Base-by-base conservation (phyloP, 1,284 basidiomycete genomes). In the Tetrapyrgos nigripes region DNA sequence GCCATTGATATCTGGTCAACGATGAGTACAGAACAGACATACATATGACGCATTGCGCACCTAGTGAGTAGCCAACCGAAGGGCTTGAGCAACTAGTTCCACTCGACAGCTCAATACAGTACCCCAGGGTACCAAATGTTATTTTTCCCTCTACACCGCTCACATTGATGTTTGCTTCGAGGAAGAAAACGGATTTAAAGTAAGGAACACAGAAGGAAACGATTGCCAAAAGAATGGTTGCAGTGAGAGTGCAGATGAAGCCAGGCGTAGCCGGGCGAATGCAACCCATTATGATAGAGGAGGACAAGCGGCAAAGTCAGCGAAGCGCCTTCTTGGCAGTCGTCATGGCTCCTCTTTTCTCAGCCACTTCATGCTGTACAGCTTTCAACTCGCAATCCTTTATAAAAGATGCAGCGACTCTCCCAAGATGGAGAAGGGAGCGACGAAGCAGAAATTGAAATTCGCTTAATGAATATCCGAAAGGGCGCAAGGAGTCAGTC, bases 171-270 rank as follows among this genome's bases (percentile, higher is more conserved):
- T 76, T 82, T 1, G 93, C 94, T 68, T 89, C 86, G 68, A 96
- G 86, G 73, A 96, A 96, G 76, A 84, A 94, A 37, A 96, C 75
- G 2, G 88, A 88, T 73, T 93, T 95, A 77, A 96, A 81, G 69
- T 87, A 84, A 0, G 94, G 94, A 6, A 94, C 92, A 62, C 88
- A 92, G 79, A 96, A 96, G 21, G 90, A 89, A 37, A 94, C 94
- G 47, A 95, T 72, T 8, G 88, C 91, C 50, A 97, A 85, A 44
- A 95, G 78, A 61, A 83, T 74, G 2, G 92, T 88, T 1, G 93
- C 92, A 33, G 81, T 73, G 56, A 93, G 82, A 21, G 91, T 94
- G 62, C 93, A 79, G 52, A 96, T 52, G 68, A 94, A 92, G 49
- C 94, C 94, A 19, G 94, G 93, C 1, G 93, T 94, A 14, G 92